Evolutionary conservation across 257 asterid genomes (phyloP).

Genomic region (Solanum lycopersicoides): DNA sequence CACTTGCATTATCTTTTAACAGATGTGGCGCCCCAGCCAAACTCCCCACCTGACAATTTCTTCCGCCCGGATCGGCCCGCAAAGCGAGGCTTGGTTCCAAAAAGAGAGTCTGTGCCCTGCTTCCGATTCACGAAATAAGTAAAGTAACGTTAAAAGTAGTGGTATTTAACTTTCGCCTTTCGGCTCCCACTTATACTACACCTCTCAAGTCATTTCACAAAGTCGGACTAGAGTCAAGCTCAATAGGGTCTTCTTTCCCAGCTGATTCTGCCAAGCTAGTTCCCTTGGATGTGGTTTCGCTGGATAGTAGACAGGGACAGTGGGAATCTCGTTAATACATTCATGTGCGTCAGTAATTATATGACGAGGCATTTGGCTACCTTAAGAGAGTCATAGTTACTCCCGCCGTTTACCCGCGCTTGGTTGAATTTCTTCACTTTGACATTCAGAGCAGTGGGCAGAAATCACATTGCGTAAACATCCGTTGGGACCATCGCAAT

Average conservation of each 20-base stretch:
- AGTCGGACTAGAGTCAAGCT: slow-evolving; percentile 62
- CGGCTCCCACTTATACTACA: too few species aligned
- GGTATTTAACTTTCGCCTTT: too few species aligned
- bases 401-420: too few species aligned
- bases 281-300: neutral
- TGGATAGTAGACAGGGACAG: neutral
- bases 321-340: slow-evolving; percentile 16
- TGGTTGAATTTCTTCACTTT: too few species aligned
- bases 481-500: slow-evolving; percentile 62
- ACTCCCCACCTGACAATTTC: slow-evolving; percentile 33
- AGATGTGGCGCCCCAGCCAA: slow-evolving; percentile 33
- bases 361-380: neutral
- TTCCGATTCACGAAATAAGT: too few species aligned
- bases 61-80: slow-evolving; percentile 18
- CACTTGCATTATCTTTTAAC: too few species aligned
- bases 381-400: too few species aligned
- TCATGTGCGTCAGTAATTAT: slow-evolving; percentile 33
- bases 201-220: too few species aligned
- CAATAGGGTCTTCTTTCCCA: slow-evolving; percentile 47
- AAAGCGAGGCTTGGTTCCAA: slow-evolving; percentile 44
- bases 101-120: too few species aligned
- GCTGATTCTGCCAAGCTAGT: neutral
- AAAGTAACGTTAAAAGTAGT: too few species aligned
- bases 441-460: too few species aligned
- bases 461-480: slow-evolving; percentile 53